phyloP scores from a whole-genome alignment of 75 land plant genomes.

The Sequoia sempervirens region DNA sequence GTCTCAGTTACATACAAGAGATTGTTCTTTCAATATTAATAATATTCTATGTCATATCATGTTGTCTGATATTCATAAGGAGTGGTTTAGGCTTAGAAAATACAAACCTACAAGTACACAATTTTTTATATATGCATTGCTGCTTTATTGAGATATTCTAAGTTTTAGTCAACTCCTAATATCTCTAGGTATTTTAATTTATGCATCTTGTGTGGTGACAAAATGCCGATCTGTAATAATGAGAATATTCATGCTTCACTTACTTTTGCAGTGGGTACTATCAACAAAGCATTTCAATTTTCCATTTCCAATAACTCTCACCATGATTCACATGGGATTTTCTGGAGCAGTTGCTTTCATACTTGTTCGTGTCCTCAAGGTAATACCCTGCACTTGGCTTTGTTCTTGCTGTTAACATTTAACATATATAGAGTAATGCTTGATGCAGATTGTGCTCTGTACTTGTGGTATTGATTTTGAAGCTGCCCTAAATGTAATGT shows the following conservation, averaged over 20 bases:
- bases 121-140: neutral
- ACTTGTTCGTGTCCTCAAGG: conserved; percentile 90
- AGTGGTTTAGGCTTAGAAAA: neutral
- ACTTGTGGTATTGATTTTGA: neutral
- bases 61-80: neutral
- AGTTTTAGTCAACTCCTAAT: neutral
- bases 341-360: conserved; percentile 76
- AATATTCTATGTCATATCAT: neutral
- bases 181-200: neutral
- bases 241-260: neutral
- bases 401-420: neutral
- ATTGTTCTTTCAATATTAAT: neutral
- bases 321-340: conserved; percentile 99
- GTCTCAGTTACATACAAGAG: too few species aligned
- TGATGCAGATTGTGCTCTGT: neutral
- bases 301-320: conserved; percentile 87
- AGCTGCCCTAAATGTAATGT: neutral
- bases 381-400: conserved; percentile 10
- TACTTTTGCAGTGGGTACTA: conserved; percentile 78
- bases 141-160: neutral
- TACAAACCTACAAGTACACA: neutral
- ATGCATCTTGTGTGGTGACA: neutral
- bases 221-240: neutral
- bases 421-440: neutral
- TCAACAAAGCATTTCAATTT: conserved; percentile 88